Conservation (phyloP, 352 stramenopile genomes). For the Phytophthora fragariae region DNA sequence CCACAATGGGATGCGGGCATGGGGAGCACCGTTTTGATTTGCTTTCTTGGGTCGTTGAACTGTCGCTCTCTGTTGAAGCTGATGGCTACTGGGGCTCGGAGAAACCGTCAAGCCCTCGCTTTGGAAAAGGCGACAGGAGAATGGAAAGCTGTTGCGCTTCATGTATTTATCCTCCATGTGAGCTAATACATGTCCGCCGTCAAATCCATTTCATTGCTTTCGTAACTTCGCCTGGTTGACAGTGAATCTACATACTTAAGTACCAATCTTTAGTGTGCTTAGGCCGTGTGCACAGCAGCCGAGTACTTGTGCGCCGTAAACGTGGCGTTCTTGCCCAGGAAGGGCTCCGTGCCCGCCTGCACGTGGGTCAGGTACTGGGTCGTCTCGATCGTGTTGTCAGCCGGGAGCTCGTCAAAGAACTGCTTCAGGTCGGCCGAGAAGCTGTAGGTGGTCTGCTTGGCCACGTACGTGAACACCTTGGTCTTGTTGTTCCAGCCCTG, state of each 20-base stretch:
- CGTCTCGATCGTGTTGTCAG: conserved; percentile 28
- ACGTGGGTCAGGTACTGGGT: conserved; percentile 42
- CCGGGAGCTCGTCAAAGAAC: conserved; percentile 36
- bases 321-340: conserved; percentile 39
- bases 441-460: conserved; percentile 20
- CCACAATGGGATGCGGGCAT: not conserved
- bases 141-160: not conserved
- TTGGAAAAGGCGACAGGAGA: not conserved
- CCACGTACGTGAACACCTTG: conserved; percentile 46
- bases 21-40: conserved; percentile 1
- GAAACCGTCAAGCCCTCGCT: not conserved
- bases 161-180: not conserved
- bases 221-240: not conserved
- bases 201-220: not conserved
- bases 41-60: not conserved
- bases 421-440: conserved; percentile 34
- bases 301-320: conserved; percentile 36
- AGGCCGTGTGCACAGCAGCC: conserved; percentile 17
- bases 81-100: not conserved
- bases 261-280: conserved; percentile 1
- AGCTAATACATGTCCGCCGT: not conserved
- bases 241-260: not conserved
- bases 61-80: not conserved
- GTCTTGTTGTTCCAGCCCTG: conserved; percentile 39
- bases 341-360: conserved; percentile 42